phyloP scores from a whole-genome alignment of 2,329 filamentous ascomycete species.

The Cordyceps pruinosa region DNA sequence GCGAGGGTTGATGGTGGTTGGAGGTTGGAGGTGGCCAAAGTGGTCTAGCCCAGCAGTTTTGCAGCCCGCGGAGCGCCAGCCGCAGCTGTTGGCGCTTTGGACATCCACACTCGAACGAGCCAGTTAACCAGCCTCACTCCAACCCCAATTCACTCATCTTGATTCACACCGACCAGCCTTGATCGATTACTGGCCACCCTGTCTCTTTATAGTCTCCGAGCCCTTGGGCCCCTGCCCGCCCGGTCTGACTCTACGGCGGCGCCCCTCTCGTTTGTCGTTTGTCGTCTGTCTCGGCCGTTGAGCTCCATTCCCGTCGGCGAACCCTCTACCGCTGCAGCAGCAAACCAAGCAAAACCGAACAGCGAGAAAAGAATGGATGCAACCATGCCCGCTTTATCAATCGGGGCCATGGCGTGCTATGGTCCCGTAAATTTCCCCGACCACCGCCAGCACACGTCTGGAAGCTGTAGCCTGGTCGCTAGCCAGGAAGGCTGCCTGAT shows the following conservation, averaged over 20 bases:
- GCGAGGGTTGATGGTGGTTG: background rate
- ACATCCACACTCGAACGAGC: background rate
- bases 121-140: background rate
- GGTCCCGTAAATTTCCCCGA: background rate
- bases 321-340: background rate
- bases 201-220: background rate
- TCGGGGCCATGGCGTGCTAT: background rate
- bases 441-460: background rate
- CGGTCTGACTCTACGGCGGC: conserved; percentile 5
- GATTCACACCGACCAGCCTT: background rate
- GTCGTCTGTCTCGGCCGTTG: background rate
- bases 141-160: background rate
- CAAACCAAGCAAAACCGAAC: background rate
- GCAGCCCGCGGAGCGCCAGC: background rate
- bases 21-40: too few species aligned
- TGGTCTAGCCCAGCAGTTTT: too few species aligned
- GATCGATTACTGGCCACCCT: background rate
- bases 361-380: background rate
- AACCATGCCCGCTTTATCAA: background rate
- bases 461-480: conserved; percentile 4
- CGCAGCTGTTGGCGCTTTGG: background rate
- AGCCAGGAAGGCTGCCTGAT: conserved; percentile 2
- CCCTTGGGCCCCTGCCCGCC: background rate
- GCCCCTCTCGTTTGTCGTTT: background rate
- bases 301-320: background rate